Evolutionary conservation across 495 filamentous ascomycete species (phyloP).

Genomic region (Apodospora peruviana): DNA sequence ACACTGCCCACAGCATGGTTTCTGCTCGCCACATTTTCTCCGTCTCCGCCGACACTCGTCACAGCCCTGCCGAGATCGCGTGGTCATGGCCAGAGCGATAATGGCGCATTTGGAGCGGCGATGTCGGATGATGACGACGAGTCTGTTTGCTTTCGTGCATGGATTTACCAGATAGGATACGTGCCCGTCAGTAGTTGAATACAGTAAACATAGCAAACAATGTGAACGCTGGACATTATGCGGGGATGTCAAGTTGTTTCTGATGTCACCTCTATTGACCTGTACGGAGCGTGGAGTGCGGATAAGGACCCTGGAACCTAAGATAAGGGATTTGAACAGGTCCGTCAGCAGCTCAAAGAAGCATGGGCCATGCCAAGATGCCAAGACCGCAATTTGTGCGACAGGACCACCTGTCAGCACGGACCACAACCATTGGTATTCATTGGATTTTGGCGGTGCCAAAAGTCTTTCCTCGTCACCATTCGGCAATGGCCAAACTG

Average conservation of each 20-base stretch:
- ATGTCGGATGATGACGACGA: background rate
- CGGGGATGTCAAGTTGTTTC: background rate
- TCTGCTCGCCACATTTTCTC: conserved; percentile 16
- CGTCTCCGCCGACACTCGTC: conserved; percentile 16
- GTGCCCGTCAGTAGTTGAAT: background rate
- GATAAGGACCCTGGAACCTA: background rate
- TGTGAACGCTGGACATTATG: background rate
- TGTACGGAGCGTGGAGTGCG: background rate
- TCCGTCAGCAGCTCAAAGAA: no score
- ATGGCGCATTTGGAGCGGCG: background rate
- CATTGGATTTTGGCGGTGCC: no score
- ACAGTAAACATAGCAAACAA: background rate
- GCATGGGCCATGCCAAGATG: no score
- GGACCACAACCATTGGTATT: no score
- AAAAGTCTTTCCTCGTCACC: no score
- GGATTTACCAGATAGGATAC: background rate
- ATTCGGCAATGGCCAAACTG: no score
- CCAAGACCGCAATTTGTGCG: no score
- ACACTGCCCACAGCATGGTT: conserved; percentile 13
- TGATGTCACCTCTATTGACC: background rate
- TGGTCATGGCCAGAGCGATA: background rate
- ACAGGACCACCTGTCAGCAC: no score
- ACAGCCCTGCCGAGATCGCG: conserved; percentile 17
- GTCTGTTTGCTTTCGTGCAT: background rate
- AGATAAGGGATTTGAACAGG: background rate